phyloP scores from a whole-genome alignment of 1,139 yeast species.

The Scheffersomyces lignicola region DNA sequence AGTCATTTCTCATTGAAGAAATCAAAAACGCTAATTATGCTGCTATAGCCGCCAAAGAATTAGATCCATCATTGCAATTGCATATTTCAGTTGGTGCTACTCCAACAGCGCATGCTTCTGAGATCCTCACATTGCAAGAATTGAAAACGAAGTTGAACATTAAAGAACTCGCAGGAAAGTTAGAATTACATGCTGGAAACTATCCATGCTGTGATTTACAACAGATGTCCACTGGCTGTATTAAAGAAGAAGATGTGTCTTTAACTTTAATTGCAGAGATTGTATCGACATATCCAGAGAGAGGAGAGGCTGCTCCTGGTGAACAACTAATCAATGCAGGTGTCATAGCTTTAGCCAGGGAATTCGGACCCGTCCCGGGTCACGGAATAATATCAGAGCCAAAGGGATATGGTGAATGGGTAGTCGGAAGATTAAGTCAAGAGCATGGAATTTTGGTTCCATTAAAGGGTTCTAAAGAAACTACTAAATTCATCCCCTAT shows the following conservation, averaged over 20 bases:
- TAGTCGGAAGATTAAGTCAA: conserved; percentile 58
- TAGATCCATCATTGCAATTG: conserved; percentile 28
- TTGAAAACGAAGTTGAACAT: conserved; percentile 19
- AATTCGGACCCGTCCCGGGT: conserved; percentile 54
- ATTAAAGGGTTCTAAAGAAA: conserved; percentile 19
- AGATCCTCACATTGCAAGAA: conserved; percentile 22
- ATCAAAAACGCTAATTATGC: conserved; percentile 58
- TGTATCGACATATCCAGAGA: conserved; percentile 54
- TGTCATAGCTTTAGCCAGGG: conserved; percentile 68
- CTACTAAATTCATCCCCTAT: conserved; percentile 40
- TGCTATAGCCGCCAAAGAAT: conserved; percentile 35
- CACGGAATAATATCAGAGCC: conserved; percentile 44
- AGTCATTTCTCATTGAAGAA: conserved; percentile 51
- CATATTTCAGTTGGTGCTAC: conserved; percentile 76
- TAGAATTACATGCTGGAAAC: conserved; percentile 87
- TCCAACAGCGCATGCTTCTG: conserved; percentile 72
- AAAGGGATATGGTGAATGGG: conserved; percentile 47
- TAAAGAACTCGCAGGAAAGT: conserved; percentile 43
- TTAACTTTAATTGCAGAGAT: conserved; percentile 63
- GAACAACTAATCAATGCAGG: conserved; percentile 75
- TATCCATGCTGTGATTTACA: conserved; percentile 74
- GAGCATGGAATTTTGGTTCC: conserved; percentile 63
- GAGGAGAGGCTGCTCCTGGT: conserved; percentile 50
- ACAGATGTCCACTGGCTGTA: conserved; percentile 68
- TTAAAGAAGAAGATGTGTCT: conserved; percentile 49